Evolutionary conservation across 768 basidiomycete species (phyloP).

Genomic region (Crucibulum laeve): DNA sequence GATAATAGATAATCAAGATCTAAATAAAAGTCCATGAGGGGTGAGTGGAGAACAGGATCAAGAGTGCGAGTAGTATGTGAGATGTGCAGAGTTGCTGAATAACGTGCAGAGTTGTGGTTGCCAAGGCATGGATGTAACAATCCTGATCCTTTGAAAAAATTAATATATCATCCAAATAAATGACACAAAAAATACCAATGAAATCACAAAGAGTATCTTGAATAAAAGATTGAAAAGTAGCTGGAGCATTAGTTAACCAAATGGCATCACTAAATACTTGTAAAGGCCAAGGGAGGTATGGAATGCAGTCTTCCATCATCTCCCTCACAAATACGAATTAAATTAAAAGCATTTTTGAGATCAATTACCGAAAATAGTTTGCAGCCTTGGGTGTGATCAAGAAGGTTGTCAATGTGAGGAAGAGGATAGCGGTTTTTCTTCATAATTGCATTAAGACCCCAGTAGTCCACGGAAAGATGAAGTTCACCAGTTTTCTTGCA

Average conservation of each 20-base stretch:
- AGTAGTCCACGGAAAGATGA: constrained; percentile 25
- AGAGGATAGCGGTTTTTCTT: constrained; percentile 22
- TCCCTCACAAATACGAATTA: constrained; percentile 29
- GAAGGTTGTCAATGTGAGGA: constrained; percentile 24
- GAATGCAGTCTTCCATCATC: constrained; percentile 42
- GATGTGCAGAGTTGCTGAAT: too few relatives aligned
- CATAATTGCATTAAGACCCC: constrained; percentile 21
- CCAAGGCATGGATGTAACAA: too few relatives aligned
- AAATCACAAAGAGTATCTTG: constrained; percentile 31
- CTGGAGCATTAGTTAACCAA: constrained; percentile 33
- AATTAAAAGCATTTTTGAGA: constrained; percentile 31
- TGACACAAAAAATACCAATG: constrained; percentile 30
- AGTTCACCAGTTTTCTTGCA: constrained; percentile 28
- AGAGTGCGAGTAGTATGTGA: too few relatives aligned
- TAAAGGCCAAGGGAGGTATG: constrained; percentile 29
- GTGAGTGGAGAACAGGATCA: too few relatives aligned
- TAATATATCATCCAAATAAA: constrained; percentile 41
- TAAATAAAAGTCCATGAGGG: too few relatives aligned
- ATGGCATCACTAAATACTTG: constrained; percentile 33
- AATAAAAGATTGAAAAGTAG: constrained; percentile 39
- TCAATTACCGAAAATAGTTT: constrained; percentile 28
- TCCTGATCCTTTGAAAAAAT: constrained; percentile 31
- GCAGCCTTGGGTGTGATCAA: constrained; percentile 21
- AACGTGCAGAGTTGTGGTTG: too few relatives aligned
- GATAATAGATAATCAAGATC: too few relatives aligned